These are phyloP conservation scores for Lolium multiflorum DNA, from an alignment of 176 grass and related monocot genomes.

Conservation along the genomic window DNA sequence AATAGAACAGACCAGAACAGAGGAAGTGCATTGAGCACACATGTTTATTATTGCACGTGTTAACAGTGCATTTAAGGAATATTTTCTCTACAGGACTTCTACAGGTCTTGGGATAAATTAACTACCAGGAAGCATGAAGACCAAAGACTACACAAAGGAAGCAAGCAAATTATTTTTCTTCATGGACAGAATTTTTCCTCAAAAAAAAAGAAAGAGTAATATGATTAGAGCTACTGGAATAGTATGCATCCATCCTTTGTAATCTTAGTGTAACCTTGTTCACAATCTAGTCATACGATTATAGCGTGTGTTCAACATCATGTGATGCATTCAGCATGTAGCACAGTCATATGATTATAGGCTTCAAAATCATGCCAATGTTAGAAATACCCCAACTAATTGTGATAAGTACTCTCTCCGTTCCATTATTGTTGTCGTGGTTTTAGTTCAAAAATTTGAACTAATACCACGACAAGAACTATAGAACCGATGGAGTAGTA, in stretches of 20 bases:
- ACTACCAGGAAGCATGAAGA: not conserved
- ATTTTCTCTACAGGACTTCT: not conserved
- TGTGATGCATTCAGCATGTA: not conserved
- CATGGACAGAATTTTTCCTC: conserved; percentile 2
- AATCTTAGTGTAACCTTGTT: conserved; percentile 20
- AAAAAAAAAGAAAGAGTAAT: not conserved
- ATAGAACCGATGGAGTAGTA: not conserved
- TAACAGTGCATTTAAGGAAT: not conserved
- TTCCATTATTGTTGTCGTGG: no score
- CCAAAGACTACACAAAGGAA: conserved; percentile 1
- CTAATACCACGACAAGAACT: no score
- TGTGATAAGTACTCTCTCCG: not conserved
- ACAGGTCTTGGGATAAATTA: not conserved
- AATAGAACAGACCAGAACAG: conserved; percentile 1
- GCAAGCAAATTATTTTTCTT: conserved; percentile 2
- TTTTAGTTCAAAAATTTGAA: no score
- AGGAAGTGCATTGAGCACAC: not conserved
- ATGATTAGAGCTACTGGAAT: not conserved
- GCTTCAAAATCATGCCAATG: conserved; percentile 5
- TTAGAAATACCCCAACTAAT: not conserved
- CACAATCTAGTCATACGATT: not conserved
- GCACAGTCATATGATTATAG: not conserved
- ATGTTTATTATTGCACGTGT: not conserved
- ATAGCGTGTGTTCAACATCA: not conserved
- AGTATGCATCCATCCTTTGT: not conserved